Conservation (phyloP, 2,329 filamentous ascomycete genomes). For the Sporothrix protearum region DNA sequence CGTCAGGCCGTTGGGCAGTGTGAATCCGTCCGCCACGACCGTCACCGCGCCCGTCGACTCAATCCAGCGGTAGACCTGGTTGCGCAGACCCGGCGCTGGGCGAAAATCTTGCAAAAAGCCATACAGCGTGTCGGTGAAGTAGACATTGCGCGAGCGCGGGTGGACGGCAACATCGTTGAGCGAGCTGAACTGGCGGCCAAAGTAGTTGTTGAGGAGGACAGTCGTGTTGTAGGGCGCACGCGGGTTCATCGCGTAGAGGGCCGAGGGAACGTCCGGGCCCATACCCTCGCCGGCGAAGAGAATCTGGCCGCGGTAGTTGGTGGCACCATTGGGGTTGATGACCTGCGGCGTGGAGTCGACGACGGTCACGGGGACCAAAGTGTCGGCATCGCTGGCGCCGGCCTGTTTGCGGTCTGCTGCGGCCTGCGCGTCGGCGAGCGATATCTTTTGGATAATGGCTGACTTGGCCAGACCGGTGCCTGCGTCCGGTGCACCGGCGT, state of each 20-base stretch:
- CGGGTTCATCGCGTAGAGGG: conserved; percentile 45
- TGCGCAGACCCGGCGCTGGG: conserved; percentile 49
- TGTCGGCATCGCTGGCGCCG: conserved; percentile 4
- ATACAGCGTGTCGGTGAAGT: conserved; percentile 62
- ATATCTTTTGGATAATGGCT: conserved; percentile 49
- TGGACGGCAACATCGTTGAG: conserved; percentile 57
- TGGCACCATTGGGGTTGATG: conserved; percentile 51
- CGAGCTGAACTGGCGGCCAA: conserved; percentile 58
- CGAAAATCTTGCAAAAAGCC: conserved; percentile 58
- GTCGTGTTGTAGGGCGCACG: conserved; percentile 49
- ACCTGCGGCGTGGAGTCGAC: conserved; percentile 44
- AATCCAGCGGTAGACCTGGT: conserved; percentile 58
- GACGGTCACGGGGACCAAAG: conserved; percentile 40
- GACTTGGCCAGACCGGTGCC: conserved; percentile 52
- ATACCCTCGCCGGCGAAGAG: conserved; percentile 51
- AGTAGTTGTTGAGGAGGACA: conserved; percentile 56
- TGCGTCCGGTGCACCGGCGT: conserved; percentile 45
- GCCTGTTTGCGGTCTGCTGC: conserved; percentile 30
- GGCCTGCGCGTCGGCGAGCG: conserved; percentile 41
- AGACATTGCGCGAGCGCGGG: conserved; percentile 54
- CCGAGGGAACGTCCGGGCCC: conserved; percentile 41
- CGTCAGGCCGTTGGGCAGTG: conserved; percentile 53
- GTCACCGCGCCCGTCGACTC: conserved; percentile 48
- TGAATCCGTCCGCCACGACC: conserved; percentile 57
- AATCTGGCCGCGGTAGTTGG: conserved; percentile 49